Conservation (phyloP, 495 filamentous ascomycete species). For the Penicillium canescens region DNA sequence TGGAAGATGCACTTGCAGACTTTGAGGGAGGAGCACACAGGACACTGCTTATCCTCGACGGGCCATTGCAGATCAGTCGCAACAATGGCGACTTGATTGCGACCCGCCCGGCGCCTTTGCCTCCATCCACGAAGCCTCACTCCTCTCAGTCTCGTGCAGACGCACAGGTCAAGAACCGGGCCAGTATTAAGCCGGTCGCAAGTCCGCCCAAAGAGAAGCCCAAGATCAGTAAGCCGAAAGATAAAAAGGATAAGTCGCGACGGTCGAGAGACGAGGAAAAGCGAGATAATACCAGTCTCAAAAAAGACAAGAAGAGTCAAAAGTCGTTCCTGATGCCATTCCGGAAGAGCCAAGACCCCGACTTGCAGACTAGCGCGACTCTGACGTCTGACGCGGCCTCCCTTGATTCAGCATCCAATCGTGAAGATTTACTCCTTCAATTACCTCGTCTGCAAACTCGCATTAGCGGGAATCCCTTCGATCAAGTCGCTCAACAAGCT, state of each 20-base stretch:
- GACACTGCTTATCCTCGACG: slow-evolving; percentile 24
- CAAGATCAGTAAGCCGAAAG: neutral
- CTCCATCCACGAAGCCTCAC: slow-evolving; percentile 29
- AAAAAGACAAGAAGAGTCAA: neutral
- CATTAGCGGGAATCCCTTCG: slow-evolving; percentile 13
- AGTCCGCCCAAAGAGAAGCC: slow-evolving; percentile 1
- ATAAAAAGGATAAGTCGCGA: slow-evolving; percentile 2
- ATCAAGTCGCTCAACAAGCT: neutral
- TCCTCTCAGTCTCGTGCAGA: slow-evolving; percentile 4
- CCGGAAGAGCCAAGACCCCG: slow-evolving; percentile 4
- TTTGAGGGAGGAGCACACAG: slow-evolving; percentile 16
- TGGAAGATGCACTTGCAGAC: slow-evolving; percentile 30
- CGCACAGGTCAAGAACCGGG: too few species aligned
- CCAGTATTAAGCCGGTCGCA: neutral
- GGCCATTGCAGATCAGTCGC: slow-evolving; percentile 39
- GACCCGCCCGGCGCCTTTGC: slow-evolving; percentile 36
- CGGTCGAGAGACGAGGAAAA: neutral
- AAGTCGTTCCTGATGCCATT: slow-evolving; percentile 6
- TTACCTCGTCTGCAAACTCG: slow-evolving; percentile 40
- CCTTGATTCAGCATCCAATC: slow-evolving; percentile 18
- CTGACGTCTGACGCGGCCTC: neutral
- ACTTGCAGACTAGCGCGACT: slow-evolving; percentile 2
- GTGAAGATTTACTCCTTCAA: slow-evolving; percentile 27
- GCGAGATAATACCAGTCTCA: neutral
- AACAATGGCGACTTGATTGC: slow-evolving; percentile 40